phyloP scores from a whole-genome alignment of 2,329 filamentous ascomycete species.

The Phaeophleospora eucalypticola region DNA sequence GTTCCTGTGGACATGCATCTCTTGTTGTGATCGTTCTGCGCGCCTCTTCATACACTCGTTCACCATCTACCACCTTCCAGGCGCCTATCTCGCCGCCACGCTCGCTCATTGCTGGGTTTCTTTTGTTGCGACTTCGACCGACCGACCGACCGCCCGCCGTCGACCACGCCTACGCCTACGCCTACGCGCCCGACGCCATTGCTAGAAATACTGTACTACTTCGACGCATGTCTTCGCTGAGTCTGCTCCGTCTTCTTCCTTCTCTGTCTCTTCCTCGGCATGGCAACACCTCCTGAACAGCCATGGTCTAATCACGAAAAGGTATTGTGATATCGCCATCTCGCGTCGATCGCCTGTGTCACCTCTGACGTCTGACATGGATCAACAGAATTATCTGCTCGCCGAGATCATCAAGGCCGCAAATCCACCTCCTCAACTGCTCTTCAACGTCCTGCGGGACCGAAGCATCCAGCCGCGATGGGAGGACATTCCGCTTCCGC shows the following conservation, averaged over 20 bases:
- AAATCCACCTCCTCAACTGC: slow-evolving; percentile 40
- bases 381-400: slow-evolving; percentile 39
- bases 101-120: slow-evolving; percentile 14
- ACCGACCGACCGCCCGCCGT: no score
- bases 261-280: slow-evolving; percentile 34
- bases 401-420: slow-evolving; percentile 51
- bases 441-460: slow-evolving; percentile 44
- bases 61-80: slow-evolving; percentile 9
- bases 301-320: slow-evolving; percentile 47
- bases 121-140: slow-evolving; percentile 25
- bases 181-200: slow-evolving; percentile 26
- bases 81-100: slow-evolving; percentile 8
- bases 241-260: slow-evolving; percentile 22
- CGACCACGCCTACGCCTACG: no score
- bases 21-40: slow-evolving; percentile 22
- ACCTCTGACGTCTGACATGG: slow-evolving; percentile 16
- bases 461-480: slow-evolving; percentile 44
- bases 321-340: slow-evolving; percentile 29
- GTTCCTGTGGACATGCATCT: slow-evolving; percentile 20
- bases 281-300: slow-evolving; percentile 41
- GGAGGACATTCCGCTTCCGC: slow-evolving; percentile 48
- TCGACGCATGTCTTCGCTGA: slow-evolving; percentile 30
- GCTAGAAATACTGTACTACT: slow-evolving; percentile 25
- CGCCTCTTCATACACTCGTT: slow-evolving; percentile 33
- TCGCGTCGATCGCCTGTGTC: slow-evolving; percentile 9